Evolutionary conservation across 148 eudicot genomes (phyloP), one percentile per base, ranked within the genome.

Genomic region (Amaranthus cruentus): DNA sequence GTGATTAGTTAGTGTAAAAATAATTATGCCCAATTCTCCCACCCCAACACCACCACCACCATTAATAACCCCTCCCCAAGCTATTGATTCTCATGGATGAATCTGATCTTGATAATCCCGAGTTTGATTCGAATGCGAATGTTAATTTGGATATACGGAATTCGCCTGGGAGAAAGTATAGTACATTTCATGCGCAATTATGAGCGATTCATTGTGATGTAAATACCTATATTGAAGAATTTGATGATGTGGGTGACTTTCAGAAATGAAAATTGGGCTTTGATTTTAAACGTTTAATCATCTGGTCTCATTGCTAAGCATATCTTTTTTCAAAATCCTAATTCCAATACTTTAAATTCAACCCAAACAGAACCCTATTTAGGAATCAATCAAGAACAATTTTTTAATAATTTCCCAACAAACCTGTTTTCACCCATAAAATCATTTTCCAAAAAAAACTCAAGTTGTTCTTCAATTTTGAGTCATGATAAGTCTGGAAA

Each of bases 241-340:
- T 77, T 6, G 90, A 88, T 72, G 90, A 86, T 72, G 44, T 69
- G 56, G 71, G 50, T 5, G 96, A 86, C 78, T 93, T 76, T 67
- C 66, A 74, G 55, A 84, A 83, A 73, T 93, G 96, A 93, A 86
- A 66, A 73, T 52, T 49, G 57, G 90, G 87, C 86, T 88, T 90
- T 87, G 71, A 75, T 69, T 55, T 88, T 18, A 18, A 18, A 18
- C 18, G 18, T 18, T 18, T 18, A 18, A 18, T 18, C 18, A 78
- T 89, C 94, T 56, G 88, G 89, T 55, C 70, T 85, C 76, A 57
- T 84, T 51, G 88, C 90, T 43, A 82, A 80, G 61, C 85, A 78
- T 66, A 55, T 89, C 46, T 69, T 81, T 52, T 55, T 62, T 52
- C 49, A 73, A 47, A 18, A 18, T 18, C 18, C 18, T 18, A 56